Evolutionary conservation across 208 protist genomes (phyloP).

Genomic region (Leishmania gerbilli): DNA sequence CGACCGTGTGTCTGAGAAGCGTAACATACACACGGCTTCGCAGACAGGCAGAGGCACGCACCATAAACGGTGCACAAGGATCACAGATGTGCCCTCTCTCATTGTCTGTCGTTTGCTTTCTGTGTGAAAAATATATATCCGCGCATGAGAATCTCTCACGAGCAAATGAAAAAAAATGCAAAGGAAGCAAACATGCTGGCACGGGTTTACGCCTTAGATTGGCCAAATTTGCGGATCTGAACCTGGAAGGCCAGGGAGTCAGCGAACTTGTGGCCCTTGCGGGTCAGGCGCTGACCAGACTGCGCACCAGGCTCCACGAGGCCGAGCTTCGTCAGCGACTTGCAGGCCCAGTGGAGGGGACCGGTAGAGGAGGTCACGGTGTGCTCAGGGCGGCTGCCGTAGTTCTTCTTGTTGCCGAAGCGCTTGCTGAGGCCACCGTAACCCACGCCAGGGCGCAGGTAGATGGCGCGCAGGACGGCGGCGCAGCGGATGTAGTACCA

Average conservation of each 20-base stretch:
- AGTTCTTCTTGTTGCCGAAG: slow-evolving; percentile 94
- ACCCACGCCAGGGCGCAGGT: slow-evolving; percentile 94
- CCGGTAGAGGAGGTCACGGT: slow-evolving; percentile 78
- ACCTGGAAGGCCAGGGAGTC: slow-evolving; percentile 92
- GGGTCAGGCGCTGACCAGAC: slow-evolving; percentile 93
- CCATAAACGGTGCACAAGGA: no score
- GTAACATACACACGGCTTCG: no score
- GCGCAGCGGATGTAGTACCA: slow-evolving; percentile 98
- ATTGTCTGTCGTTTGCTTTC: not conserved
- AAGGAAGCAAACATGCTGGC: slow-evolving; percentile 4
- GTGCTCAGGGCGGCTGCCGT: slow-evolving; percentile 90
- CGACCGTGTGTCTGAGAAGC: not conserved
- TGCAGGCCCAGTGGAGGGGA: slow-evolving; percentile 94
- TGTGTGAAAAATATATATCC: no score
- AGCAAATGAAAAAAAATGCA: slow-evolving; percentile 2
- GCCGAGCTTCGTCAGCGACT: slow-evolving; percentile 94
- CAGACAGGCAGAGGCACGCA: no score
- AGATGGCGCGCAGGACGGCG: slow-evolving; percentile 96
- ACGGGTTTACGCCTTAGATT: slow-evolving; percentile 20
- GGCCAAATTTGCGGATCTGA: slow-evolving; percentile 15
- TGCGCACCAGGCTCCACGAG: slow-evolving; percentile 86
- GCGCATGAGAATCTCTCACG: not conserved
- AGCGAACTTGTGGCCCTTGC: slow-evolving; percentile 93
- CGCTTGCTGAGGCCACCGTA: slow-evolving; percentile 93
- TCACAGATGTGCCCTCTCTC: not conserved